Evolutionary conservation across 495 filamentous ascomycete genomes (phyloP), one percentile per base, ranked within the genome.

Genomic region (Hypoxylon perforatum): DNA sequence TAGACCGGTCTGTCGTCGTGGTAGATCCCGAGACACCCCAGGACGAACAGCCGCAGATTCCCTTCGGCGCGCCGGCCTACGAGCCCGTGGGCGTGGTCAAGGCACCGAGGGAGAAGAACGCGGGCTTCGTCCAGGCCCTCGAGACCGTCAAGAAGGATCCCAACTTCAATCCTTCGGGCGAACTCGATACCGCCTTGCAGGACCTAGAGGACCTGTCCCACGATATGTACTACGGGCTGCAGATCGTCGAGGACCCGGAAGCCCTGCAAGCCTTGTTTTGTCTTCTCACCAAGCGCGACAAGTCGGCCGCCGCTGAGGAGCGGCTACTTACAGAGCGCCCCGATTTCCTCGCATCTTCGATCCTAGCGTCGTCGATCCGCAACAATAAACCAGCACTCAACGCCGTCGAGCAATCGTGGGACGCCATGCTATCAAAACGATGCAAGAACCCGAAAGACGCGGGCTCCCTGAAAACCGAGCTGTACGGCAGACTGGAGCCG

Each of bases 191-290:
- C 6, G 77, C 82, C 6, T 78, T 91, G 11, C 73, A 81, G 18
- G 74, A 78, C 42, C 79, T 91, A 10, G 78, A 81, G 45, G 86
- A 89, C 7, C 75, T 90, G 25, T 79, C 83, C 4, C 87, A 91
- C 70, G 87, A 88, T 66, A 84, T 88, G 64, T 88, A 90, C 77
- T 91, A 88, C 77, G 89, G 89, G n/a, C 75, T 87, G 6, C 84
- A 87, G 63, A 80, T 91, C 45, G 74, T 83, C 17, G 78, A 83
- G 46, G 81, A 87, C 59, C 57, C 71, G 4, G 75, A 75, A n/a
- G 78, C 79, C 4, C 57, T 84, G 9, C 77, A 75, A 39, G 69
- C 74, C 10, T 76, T 86, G 3, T 70, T 85, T 56, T 79, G 79
- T 53, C 77, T 81, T 6, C 73, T 79, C 53, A 74, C 68, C 51